Evolutionary conservation across 768 basidiomycete species (phyloP), one percentile per base, ranked within the genome.

Genomic region (Rhodosporidiobolus sp.): DNA sequence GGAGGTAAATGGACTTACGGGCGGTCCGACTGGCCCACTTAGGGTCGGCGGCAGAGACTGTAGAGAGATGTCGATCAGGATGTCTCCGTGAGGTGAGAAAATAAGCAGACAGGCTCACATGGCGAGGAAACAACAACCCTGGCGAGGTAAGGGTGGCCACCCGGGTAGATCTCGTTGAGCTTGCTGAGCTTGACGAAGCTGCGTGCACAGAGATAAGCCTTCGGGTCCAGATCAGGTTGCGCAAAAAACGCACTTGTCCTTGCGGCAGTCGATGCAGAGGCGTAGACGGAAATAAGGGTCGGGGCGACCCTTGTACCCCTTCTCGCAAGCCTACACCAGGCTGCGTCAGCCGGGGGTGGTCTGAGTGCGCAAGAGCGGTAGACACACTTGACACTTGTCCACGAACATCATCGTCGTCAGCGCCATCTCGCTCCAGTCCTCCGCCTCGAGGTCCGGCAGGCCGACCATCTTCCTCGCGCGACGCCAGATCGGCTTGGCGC

Each of bases 301-400:
- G 49, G 49, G n/a, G 35, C 16, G 52, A 28, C 56, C 10, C 11
- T 43, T 9, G 22, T 50, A 17, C 30, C 35, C 54, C 49, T 38
- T n/a, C 4, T 12, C 30, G 45, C 69, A 71, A 8, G n/a, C 7
- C 69, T 70, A 11, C 32, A n/a, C n/a, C n/a, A n/a, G 28, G 7
- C 20, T 9, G 3, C 35, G 17, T 2, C 20, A 6, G n/a, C n/a
- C n/a, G n/a, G n/a, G 8, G 11, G 26, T 61, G 8, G 55, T 32
- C 43, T 43, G 30, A 30, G 12, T 30, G 5, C 24, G 22, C 26
- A n/a, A 6, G 30, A 52, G 59, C 43, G 12, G 17, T 32, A 43
- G 7, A 43, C 54, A 43, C 20, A 68, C 59, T 48, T 69, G 46
- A 30, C 58, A 58, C 46, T 22, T 35, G 70, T 63, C 79, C 77